Base-by-base conservation (phyloP, 805 yeast genomes). In the Maudiozyma bulderi region DNA sequence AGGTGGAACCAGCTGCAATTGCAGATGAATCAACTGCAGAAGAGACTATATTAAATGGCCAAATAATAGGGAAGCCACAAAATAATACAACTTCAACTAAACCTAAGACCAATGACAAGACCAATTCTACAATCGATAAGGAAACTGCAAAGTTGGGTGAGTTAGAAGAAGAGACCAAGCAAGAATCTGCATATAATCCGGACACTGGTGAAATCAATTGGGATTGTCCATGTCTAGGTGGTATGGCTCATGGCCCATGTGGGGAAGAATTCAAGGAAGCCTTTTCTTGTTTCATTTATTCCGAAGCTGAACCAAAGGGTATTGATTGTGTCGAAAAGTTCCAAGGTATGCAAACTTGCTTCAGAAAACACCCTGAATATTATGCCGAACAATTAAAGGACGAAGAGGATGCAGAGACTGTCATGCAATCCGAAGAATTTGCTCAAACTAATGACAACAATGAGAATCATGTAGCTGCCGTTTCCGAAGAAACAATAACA, bases 201-300 rank as follows among this genome's bases (percentile, higher is more conserved):
- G 96, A 86, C 60, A 93, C 99, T 5, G 99, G 99, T 34, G 98
- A 91, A 67, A 93, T 93, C 71, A 93, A 93, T 78, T 93, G 99
- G 99, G 98, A 93, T 64, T 91, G 99, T 68, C 97, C 98, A 13
- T 93, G 99, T 70, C 74, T 93, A 47, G 99, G 99, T 40, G 99
- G 99, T 45, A 91, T 91, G 99, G 99, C 99, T 34, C 75, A 90
- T 57, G 99, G 99, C 0, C 99, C 99, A 50, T 93, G 99, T 72
- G 99, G 99, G 52, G 91, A 83, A 61, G 95, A 88, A 71, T 88
- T 88, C 73, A 88, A 88, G 71, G 91, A 80, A 49, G 98, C 99
- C 0, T 93, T 93, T 66, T 76, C 95, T 11, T 93, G 99, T 67
- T 93, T 93, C 62, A 91, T 93, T 43, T 90, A 84, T 73, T 89